Conservation (phyloP, 1,139 yeast species). For the Taphrina deformans region DNA sequence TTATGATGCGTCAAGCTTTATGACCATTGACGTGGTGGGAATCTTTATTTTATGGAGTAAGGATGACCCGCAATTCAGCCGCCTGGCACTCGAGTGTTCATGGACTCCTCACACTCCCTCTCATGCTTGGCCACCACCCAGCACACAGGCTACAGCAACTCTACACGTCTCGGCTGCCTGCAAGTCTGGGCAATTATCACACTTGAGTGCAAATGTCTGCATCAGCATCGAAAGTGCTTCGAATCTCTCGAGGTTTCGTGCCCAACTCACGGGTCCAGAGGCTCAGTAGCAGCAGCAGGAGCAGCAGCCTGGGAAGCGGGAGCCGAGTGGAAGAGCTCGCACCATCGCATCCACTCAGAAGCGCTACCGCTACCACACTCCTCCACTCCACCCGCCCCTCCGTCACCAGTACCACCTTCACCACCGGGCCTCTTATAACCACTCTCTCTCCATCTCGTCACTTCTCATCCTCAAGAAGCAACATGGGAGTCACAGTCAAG, state of each 20-base stretch:
- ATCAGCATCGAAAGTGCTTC: not conserved
- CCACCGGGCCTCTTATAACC: not conserved
- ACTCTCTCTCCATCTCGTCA: not conserved
- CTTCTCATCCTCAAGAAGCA: slow-evolving; percentile 21
- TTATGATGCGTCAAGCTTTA: no score
- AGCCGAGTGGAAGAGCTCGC: not conserved
- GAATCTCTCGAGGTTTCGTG: not conserved
- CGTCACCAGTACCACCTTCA: not conserved
- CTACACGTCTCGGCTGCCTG: no score
- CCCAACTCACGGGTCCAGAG: not conserved
- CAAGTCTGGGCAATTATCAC: no score
- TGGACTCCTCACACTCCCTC: no score
- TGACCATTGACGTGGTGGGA: not conserved
- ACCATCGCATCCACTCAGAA: no score
- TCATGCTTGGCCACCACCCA: no score
- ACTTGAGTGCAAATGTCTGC: not conserved
- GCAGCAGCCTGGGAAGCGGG: not conserved
- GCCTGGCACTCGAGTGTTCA: not conserved
- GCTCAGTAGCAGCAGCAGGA: no score
- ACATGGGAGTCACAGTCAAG: slow-evolving; percentile 34
- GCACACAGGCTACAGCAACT: no score
- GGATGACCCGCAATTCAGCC: slow-evolving; percentile 7
- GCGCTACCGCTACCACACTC: not conserved
- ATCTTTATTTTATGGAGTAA: not conserved
- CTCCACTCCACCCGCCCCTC: not conserved